Base-by-base conservation (phyloP, 768 basidiomycete species). In the Leccinum disarticulatum region DNA sequence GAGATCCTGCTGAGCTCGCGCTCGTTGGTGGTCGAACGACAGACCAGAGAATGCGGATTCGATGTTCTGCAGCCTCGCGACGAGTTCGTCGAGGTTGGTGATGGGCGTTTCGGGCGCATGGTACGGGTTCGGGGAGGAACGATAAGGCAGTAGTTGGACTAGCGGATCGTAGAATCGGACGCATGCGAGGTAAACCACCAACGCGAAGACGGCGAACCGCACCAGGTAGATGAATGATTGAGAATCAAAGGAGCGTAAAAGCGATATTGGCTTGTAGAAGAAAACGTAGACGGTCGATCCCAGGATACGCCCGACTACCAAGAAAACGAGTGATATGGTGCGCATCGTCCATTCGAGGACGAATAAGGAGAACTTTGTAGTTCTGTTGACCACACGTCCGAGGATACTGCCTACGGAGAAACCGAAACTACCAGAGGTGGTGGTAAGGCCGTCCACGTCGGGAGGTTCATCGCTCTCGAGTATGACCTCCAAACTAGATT, bases 1-100 rank as follows among this genome's bases (percentile, higher is more conserved):
- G 31, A 79, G 80, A 27, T 88, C 87, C 22, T 83, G 73, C 59
- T 81, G 81, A 6, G 74, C 67, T 54, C 80, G 79, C 5, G 77
- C 74, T 49, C 79, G 80, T 60, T 88, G 81, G 11, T 77, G 73
- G 52, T 88, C 86, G 14, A 76, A 63, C 4, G 86, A 83, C 15
- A 93, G 75, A 7, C 81, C 79, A 14, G 85, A 83, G 14, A 91
- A 74, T 1, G 81, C 84, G 27, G 74, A 78, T 71, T 93, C 91
- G 43, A 93, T 80, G 36, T 77, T 76, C 60, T 82, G 80, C 13
- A 93, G 72, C 9, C 90, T 84, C 7, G 78, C 76, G 3, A 84
- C 77, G 25, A 93, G 75, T 57, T 90, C 90, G 4, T 81, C 80
- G 19, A 91, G 75, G 69, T 90, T 82, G n/a, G 80, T 78, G 1